Evolutionary conservation across 2,329 filamentous ascomycete species (phyloP).

Genomic region (Metarhizium rileyi): DNA sequence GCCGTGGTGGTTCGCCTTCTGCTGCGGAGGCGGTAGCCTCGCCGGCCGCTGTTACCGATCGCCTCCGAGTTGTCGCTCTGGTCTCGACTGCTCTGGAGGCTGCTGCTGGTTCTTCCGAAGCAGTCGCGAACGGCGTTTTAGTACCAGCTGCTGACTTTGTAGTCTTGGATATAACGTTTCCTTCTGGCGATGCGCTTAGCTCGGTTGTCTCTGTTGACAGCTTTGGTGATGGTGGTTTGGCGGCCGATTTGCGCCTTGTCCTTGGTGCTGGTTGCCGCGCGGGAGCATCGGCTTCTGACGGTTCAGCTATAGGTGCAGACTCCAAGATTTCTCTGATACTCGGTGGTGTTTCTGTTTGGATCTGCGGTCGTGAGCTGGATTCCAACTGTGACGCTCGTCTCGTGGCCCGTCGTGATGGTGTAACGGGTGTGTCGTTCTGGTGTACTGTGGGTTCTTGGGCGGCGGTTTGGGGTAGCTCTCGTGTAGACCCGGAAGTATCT

Average conservation of each 20-base stretch:
- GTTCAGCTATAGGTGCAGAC: neutral
- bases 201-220: constrained; percentile 3
- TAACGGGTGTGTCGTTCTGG: constrained; percentile 1
- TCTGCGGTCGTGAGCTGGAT: neutral
- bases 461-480: neutral
- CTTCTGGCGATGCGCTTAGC: neutral
- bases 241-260: constrained; percentile 2
- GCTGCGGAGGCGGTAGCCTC: constrained; percentile 9
- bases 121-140: neutral
- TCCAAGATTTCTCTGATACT: neutral
- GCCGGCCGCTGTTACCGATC: constrained; percentile 9
- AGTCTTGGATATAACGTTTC: neutral
- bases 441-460: neutral
- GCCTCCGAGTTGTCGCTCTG: constrained; percentile 10
- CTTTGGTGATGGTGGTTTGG: constrained; percentile 1
- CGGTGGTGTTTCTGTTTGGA: neutral
- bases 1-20: constrained; percentile 7
- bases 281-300: neutral
- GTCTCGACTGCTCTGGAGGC: constrained; percentile 5
- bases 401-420: neutral
- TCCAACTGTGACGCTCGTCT: constrained; percentile 4
- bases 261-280: neutral
- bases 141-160: neutral
- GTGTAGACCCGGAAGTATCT: neutral
- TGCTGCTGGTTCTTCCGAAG: constrained; percentile 4